Conservation (phyloP, 1,284 basidiomycete genomes). For the Pseudozyma sp. region DNA sequence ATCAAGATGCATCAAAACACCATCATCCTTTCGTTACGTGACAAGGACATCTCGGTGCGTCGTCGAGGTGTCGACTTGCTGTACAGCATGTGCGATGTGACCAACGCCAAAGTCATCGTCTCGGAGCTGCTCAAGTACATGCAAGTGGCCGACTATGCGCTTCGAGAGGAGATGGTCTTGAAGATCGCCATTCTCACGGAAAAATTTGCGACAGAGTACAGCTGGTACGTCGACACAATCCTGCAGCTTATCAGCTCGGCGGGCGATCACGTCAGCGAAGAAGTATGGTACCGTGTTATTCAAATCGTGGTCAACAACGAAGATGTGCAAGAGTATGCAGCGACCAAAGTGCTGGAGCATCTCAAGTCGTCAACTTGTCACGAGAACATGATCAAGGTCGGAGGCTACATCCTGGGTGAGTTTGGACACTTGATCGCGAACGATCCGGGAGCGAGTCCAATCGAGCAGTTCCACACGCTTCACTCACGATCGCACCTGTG, state of each 20-base stretch:
- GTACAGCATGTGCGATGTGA: conserved; percentile 98
- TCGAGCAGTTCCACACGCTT: conserved; percentile 92
- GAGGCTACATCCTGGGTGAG: conserved; percentile 96
- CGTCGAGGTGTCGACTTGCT: conserved; percentile 92
- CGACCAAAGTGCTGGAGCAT: conserved; percentile 91
- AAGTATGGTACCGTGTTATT: conserved; percentile 98
- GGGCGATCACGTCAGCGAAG: conserved; percentile 97
- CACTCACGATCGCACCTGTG: conserved; percentile 97
- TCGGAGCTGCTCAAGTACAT: conserved; percentile 93
- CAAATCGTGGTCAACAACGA: conserved; percentile 99
- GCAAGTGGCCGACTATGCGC: conserved; percentile 91
- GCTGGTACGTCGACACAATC: conserved; percentile 72
- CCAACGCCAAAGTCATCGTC: conserved; percentile 94
- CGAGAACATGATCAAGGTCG: conserved; percentile 96
- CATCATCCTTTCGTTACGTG: conserved; percentile 91
- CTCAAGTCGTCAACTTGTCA: conserved; percentile 89
- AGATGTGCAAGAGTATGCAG: conserved; percentile 88
- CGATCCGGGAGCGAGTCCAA: conserved; percentile 88
- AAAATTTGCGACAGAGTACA: conserved; percentile 85
- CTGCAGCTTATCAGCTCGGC: conserved; percentile 93
- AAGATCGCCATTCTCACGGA: conserved; percentile 99
- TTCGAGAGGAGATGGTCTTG: conserved; percentile 97
- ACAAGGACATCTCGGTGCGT: conserved; percentile 97
- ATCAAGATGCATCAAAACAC: conserved; percentile 96
- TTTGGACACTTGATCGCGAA: conserved; percentile 94